Percentiles rank a stretch among this genome's conserved stretches.
Evolutionary conservation across 208 protist species (phyloP).

Genomic region (Crithidia expoeki): DNA sequence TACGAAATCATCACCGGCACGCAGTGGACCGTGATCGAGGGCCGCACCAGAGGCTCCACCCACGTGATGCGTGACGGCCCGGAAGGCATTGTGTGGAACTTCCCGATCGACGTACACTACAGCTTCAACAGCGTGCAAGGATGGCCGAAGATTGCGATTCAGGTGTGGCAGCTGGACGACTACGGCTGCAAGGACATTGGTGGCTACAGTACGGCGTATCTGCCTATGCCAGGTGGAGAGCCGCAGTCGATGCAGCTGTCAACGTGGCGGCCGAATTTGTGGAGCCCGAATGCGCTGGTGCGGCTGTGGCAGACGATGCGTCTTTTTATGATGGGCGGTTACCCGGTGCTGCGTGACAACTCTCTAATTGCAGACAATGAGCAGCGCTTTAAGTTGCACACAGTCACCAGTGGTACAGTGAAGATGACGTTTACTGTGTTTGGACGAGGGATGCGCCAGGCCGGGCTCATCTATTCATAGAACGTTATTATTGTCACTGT

Average conservation of each 20-base stretch:
- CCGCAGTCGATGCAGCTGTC: conserved; percentile 71
- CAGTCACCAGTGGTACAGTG: conserved; percentile 76
- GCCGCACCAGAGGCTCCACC: conserved; percentile 72
- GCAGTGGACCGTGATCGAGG: conserved; percentile 78
- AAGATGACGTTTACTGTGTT: conserved; percentile 72
- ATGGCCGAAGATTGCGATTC: conserved; percentile 89
- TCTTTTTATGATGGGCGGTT: conserved; percentile 76
- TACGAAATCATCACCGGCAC: conserved; percentile 80
- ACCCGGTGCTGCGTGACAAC: conserved; percentile 83
- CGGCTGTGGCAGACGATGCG: conserved; percentile 67
- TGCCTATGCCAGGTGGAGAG: conserved; percentile 60
- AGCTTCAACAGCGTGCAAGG: conserved; percentile 71
- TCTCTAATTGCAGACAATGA: conserved; percentile 82
- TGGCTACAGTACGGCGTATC: conserved; percentile 84
- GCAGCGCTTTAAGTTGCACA: conserved; percentile 85
- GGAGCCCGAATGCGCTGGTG: conserved; percentile 69
- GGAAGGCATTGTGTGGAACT: conserved; percentile 69
- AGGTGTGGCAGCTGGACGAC: conserved; percentile 88
- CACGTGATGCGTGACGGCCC: conserved; percentile 75
- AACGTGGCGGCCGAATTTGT: conserved; percentile 83
- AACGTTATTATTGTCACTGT: conserved; percentile 1
- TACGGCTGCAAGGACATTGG: conserved; percentile 88
- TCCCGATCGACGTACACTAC: conserved; percentile 89
- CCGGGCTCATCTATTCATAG: conserved; percentile 41
- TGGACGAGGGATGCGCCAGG: conserved; percentile 66